These are phyloP conservation scores for Eutrema heterophyllum DNA, from an alignment of 345 rosid species.

Conservation along the genomic window DNA sequence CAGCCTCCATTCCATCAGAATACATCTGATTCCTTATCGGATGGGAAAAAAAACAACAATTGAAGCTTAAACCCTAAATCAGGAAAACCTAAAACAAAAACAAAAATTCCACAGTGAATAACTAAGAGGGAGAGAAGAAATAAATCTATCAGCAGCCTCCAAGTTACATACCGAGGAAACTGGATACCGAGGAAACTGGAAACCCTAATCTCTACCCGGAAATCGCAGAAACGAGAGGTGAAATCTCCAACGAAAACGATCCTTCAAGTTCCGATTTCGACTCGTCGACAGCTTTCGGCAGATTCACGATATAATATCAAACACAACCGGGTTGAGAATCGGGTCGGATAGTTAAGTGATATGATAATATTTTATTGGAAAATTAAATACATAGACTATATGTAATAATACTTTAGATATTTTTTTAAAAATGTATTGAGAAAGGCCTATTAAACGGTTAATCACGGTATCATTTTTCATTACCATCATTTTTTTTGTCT, in stretches of 20 bases:
- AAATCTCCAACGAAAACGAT: not conserved
- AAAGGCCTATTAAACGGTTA: too few relatives aligned
- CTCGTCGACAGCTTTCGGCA: not conserved
- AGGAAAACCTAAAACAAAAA: not conserved
- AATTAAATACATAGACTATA: too few relatives aligned
- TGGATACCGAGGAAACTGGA: not conserved
- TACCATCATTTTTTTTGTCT: too few relatives aligned
- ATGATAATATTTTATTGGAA: too few relatives aligned
- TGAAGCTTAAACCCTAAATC: slow-evolving; percentile 5
- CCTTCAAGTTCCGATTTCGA: not conserved
- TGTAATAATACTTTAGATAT: too few relatives aligned
- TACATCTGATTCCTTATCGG: slow-evolving; percentile 45
- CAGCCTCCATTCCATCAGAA: slow-evolving; percentile 69
- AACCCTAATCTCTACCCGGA: not conserved
- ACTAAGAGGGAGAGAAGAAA: not conserved
- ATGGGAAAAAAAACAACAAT: not conserved
- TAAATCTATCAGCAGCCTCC: not conserved
- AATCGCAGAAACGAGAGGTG: not conserved
- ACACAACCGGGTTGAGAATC: not conserved
- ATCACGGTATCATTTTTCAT: too few relatives aligned
- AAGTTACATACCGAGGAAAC: not conserved
- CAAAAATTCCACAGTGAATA: not conserved
- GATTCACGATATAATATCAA: not conserved
- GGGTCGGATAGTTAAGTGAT: not conserved
- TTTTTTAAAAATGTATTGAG: too few relatives aligned